These are phyloP conservation scores for Leucogyrophana mollusca DNA, from an alignment of 768 basidiomycete genomes.

Conservation along the genomic window DNA sequence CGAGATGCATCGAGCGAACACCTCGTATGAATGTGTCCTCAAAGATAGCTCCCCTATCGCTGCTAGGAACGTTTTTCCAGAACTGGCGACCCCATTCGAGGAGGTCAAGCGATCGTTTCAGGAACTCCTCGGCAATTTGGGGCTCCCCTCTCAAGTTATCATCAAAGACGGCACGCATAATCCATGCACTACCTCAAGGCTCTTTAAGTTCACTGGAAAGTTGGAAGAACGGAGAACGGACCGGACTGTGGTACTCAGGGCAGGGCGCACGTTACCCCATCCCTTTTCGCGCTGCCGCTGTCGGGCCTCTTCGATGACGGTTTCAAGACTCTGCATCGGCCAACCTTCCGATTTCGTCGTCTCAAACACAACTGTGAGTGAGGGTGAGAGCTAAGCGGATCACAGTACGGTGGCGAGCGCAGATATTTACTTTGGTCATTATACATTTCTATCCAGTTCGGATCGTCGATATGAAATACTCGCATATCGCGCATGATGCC, in stretches of 20 bases:
- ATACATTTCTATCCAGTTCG: conserved; percentile 16
- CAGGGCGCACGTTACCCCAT: conserved; percentile 29
- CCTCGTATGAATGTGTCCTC: conserved; percentile 17
- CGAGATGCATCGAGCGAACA: conserved; percentile 9
- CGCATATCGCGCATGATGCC: conserved; percentile 26
- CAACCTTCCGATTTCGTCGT: conserved; percentile 14
- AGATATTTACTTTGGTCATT: conserved; percentile 18
- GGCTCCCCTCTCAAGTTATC: conserved; percentile 1
- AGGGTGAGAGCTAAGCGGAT: neutral
- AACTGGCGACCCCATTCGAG: conserved; percentile 13
- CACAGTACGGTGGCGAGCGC: no score
- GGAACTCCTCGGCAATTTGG: conserved; percentile 6
- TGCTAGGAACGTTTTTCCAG: conserved; percentile 13
- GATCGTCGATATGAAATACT: conserved; percentile 18
- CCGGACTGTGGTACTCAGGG: conserved; percentile 39
- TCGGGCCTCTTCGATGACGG: conserved; percentile 20
- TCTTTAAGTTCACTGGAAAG: neutral
- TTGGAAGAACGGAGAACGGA: conserved; percentile 9
- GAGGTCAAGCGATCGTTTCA: conserved; percentile 11
- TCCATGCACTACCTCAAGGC: conserved; percentile 13
- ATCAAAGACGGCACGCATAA: conserved; percentile 13
- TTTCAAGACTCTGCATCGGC: conserved; percentile 8
- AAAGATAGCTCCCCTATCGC: conserved; percentile 17
- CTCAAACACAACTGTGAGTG: conserved; percentile 24
- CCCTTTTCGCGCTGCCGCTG: conserved; percentile 17